phyloP scores from a whole-genome alignment of 805 yeast genomes.

The Kregervanrija pseudodelftensis region DNA sequence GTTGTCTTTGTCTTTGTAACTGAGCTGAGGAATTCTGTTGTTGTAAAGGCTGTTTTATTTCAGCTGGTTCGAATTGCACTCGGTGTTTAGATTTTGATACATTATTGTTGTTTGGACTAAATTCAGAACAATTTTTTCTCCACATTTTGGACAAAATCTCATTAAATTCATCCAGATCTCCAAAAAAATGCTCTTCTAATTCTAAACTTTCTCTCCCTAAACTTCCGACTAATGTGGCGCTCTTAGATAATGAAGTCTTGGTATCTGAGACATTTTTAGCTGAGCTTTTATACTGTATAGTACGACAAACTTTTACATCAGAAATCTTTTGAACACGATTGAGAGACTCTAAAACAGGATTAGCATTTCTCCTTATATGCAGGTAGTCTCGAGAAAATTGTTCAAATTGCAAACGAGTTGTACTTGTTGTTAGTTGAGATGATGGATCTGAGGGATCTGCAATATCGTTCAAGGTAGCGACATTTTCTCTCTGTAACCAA shows the following conservation, averaged over 20 bases:
- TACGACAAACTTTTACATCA: neutral
- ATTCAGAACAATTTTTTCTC: slow-evolving; percentile 4
- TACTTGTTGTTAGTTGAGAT: slow-evolving; percentile 26
- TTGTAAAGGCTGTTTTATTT: too few relatives aligned
- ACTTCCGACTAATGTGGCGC: too few relatives aligned
- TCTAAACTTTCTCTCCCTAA: neutral
- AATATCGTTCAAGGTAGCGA: slow-evolving; percentile 56
- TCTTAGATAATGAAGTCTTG: too few relatives aligned
- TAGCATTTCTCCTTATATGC: slow-evolving; percentile 58
- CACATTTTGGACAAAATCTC: slow-evolving; percentile 8
- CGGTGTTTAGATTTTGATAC: too few relatives aligned
- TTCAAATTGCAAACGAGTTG: slow-evolving; percentile 70
- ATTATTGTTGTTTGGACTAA: neutral
- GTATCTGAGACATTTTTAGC: too few relatives aligned
- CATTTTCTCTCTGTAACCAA: slow-evolving; percentile 70
- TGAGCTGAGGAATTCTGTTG: too few relatives aligned
- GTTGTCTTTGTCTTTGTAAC: slow-evolving; percentile 1
- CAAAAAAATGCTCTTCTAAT: neutral
- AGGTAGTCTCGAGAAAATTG: slow-evolving; percentile 67
- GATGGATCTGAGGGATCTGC: slow-evolving; percentile 19
- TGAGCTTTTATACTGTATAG: too few relatives aligned
- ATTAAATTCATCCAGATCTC: slow-evolving; percentile 4
- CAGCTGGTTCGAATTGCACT: too few relatives aligned
- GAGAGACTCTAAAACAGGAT: slow-evolving; percentile 63
- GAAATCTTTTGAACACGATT: slow-evolving; percentile 35